Base-by-base conservation (phyloP, 2,329 filamentous ascomycete genomes). In the Cercospora nicotianae region DNA sequence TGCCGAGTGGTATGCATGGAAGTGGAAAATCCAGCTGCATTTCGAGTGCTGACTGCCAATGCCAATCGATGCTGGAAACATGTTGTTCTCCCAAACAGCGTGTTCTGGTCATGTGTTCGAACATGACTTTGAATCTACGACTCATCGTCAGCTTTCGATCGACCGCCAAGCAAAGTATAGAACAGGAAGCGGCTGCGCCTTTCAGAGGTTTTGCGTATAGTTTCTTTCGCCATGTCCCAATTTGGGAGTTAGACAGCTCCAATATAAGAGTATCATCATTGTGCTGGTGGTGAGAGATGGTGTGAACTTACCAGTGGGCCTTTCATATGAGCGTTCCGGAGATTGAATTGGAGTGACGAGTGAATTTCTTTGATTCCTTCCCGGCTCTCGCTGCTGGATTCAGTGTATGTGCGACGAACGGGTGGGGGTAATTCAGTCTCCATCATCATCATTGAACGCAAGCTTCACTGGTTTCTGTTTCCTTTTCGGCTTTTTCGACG, bases 381-480 rank as follows among this genome's bases (percentile, higher is more conserved):
- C 16, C 5, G 6, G 23, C 6, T 60, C 48, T 48, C 6, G 45
- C 45, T 23, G 18, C 45, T 51, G 5, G 18, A 13, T n/a, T 26
- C 12, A 51, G 45, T 26, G 20, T 12, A 51, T 51, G 10, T 16
- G 4, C 45, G 45, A 7, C 45, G 20, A 51, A 51, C 20, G 9
- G 20, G 26, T 3, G 45, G 20, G 45, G 45, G 12, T 1, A 51
- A 23, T 66, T 58, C 66, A 67, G n/a, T 64, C 69, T 16, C 64
- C 73, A 9, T 76, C 76, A 18, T 76, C 76, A n/a, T 77, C 74
- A 26, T 76, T 75, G 63, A 79, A 79, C 2, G 76, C 75, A 10
- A 79, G 72, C 65, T 78, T 79, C 68, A 79, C 74, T 31, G 74
- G 70, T 66, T 78, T 79, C 4, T 70, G 57, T 65, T 77, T 79